Conservation (phyloP, 2,329 filamentous ascomycete species). For the Pseudogymnoascus sp. region DNA sequence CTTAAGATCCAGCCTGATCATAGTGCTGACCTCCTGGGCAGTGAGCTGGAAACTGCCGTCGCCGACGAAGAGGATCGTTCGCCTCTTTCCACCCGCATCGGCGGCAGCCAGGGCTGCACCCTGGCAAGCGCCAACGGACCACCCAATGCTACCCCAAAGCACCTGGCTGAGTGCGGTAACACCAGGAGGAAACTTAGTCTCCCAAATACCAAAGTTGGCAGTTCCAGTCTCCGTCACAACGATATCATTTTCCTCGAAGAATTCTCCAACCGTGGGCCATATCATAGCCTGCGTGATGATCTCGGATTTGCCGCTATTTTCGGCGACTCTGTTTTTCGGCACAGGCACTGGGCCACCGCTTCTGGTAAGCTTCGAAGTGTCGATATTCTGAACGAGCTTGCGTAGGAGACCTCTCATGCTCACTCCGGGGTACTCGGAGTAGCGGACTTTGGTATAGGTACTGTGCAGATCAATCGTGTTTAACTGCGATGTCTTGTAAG, state of each 20-base stretch:
- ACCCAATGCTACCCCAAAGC: slow-evolving; percentile 62
- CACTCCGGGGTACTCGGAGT: slow-evolving; percentile 70
- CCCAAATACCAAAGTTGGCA: slow-evolving; percentile 80
- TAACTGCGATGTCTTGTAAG: slow-evolving; percentile 67
- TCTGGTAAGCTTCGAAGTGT: slow-evolving; percentile 43
- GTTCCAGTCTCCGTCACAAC: slow-evolving; percentile 84
- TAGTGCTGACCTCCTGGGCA: slow-evolving; percentile 74
- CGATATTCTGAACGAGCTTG: slow-evolving; percentile 55
- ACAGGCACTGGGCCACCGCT: slow-evolving; percentile 39
- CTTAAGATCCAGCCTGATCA: slow-evolving; percentile 65
- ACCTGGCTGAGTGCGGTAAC: slow-evolving; percentile 77
- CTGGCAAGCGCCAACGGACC: slow-evolving; percentile 53
- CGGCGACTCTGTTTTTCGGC: slow-evolving; percentile 43
- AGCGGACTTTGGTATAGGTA: slow-evolving; percentile 62
- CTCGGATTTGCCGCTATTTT: slow-evolving; percentile 33
- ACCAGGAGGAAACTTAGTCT: slow-evolving; percentile 67
- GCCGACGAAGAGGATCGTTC: slow-evolving; percentile 80
- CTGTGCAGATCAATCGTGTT: slow-evolving; percentile 77
- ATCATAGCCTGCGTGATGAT: slow-evolving; percentile 63
- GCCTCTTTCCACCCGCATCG: slow-evolving; percentile 43
- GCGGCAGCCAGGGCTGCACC: slow-evolving; percentile 68
- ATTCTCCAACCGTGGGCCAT: slow-evolving; percentile 69
- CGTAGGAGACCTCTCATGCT: slow-evolving; percentile 70
- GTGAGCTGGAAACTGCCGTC: slow-evolving; percentile 84
- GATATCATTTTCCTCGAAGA: slow-evolving; percentile 64